Evolutionary conservation across 75 land plant genomes (phyloP), one percentile per base, ranked within the genome.

Genomic region (Cryptomeria japonica): DNA sequence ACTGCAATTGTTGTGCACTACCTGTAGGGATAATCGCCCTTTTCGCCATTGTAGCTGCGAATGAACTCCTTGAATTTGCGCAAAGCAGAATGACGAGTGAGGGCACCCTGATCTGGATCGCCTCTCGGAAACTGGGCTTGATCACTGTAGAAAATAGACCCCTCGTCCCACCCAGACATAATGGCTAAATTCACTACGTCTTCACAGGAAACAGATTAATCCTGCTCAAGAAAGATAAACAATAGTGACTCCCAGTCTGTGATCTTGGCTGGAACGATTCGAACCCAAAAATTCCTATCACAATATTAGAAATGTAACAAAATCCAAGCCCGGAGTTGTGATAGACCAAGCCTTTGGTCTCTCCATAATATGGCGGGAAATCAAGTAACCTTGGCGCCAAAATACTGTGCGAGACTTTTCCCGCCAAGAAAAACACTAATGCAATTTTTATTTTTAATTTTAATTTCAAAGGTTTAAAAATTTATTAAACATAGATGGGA

Each of bases 141-240:
- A 89, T 98, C 99, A 93, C 99, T 98, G 96, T 98, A 98, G 93
- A 93, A 98, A 77, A 98, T 95, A 14, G 91, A 93, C 36, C 99
- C 99, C 83, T 98, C 99, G 88, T 98, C 99, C 99, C 99, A 98
- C 0, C 99, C 99, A 5, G 99, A 96, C 99, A 98, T 97, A 3
- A 32, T 75, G 34, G 0, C 77, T 11, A 34, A 64, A 25, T 25
- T 1, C n/a, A 58, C 5, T 64, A 64, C 7, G 28, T 22, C n/a
- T 64, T 64, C 7, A 1, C 70, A 64, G 10, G 28, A 8, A 64
- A 22, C n/a, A 64, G 70, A 64, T 64, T 28, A 64, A 28, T 28
- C 70, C 70, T 25, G 70, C 28, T 64, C n/a, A 7, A 25, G 70
- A 5, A 25, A 64, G 9, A 28, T 14, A 22, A 19, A 58, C 70